Evolutionary conservation across 768 basidiomycete species (phyloP).

Genomic region (Rhizopogon vesiculosus): DNA sequence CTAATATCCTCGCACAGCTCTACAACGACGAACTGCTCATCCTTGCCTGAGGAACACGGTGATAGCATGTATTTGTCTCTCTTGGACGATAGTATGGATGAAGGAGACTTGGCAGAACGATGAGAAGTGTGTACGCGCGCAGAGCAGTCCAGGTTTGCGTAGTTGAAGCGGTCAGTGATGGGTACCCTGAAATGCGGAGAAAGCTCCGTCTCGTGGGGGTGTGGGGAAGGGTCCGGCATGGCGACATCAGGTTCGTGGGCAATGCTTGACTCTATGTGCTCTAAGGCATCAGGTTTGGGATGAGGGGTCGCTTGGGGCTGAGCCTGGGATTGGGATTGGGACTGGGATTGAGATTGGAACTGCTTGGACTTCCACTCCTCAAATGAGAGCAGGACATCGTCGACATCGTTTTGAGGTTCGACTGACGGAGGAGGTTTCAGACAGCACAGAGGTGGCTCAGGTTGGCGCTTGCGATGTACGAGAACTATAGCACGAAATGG

Average conservation of each 20-base stretch:
- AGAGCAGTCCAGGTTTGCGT: conserved; percentile 89
- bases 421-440: conserved; percentile 42
- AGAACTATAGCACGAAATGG: conserved; percentile 55
- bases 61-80: conserved; percentile 96
- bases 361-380: conserved; percentile 86
- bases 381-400: conserved; percentile 71
- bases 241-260: conserved; percentile 6
- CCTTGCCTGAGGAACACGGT: conserved; percentile 60
- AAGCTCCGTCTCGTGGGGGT: conserved; percentile 19
- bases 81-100: conserved; percentile 82
- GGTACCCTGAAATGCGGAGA: conserved; percentile 70
- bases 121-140: conserved; percentile 88
- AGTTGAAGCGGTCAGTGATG: conserved; percentile 87
- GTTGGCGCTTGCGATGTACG: conserved; percentile 36
- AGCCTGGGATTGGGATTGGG: conserved; percentile 16
- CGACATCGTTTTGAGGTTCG: conserved; percentile 40
- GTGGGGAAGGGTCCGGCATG: conserved; percentile 9
- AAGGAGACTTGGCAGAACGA: conserved; percentile 73
- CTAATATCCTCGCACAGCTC: conserved; percentile 97
- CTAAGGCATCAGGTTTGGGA: conserved; percentile 3
- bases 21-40: conserved; percentile 77
- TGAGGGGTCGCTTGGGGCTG: conserved; percentile 19
- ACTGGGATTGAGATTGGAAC: conserved; percentile 31
- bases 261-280: conserved; percentile 2
- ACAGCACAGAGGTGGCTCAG: conserved; percentile 64